Evolutionary conservation across 805 yeast species (phyloP).

Genomic region (Wickerhamiella bombiphila): DNA sequence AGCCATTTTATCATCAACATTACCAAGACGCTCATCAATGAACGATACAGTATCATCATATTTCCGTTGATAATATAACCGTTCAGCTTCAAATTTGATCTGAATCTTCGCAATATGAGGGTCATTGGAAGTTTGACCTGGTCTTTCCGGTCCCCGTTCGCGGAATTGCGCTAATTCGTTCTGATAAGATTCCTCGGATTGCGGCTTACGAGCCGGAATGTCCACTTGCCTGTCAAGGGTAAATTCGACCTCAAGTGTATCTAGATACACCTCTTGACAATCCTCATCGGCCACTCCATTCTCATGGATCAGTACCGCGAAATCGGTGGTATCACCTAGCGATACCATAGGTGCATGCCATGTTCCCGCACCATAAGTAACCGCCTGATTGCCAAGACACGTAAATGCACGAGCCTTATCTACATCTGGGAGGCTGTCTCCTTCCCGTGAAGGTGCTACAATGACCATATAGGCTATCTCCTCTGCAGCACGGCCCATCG

Average conservation of each 20-base stretch:
- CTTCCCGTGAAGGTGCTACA: slow-evolving; percentile 37
- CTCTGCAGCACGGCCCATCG: slow-evolving; percentile 52
- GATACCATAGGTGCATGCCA: slow-evolving; percentile 99
- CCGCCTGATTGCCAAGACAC: slow-evolving; percentile 73
- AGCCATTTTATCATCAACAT: slow-evolving; percentile 29
- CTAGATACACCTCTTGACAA: slow-evolving; percentile 63
- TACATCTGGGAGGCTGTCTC: slow-evolving; percentile 41
- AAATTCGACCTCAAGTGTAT: slow-evolving; percentile 27
- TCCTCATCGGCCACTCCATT: slow-evolving; percentile 68
- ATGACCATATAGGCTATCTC: slow-evolving; percentile 58
- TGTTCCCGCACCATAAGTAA: slow-evolving; percentile 66
- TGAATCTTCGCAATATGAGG: slow-evolving; percentile 21
- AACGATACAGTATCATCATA: slow-evolving; percentile 38
- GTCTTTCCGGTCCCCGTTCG: slow-evolving; percentile 37
- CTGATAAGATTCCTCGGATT: slow-evolving; percentile 47
- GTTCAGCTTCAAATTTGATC: slow-evolving; percentile 46
- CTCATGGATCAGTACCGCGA: slow-evolving; percentile 79
- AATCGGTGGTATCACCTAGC: slow-evolving; percentile 49
- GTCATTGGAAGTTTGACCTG: background rate
- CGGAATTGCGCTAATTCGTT: slow-evolving; percentile 38
- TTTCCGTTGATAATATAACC: slow-evolving; percentile 41
- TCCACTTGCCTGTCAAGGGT: slow-evolving; percentile 9
- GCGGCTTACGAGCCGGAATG: slow-evolving; percentile 47
- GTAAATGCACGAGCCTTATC: slow-evolving; percentile 47
- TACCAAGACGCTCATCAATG: slow-evolving; percentile 22